Percentiles rank a stretch among this genome's conserved stretches.
Evolutionary conservation across 768 basidiomycete genomes (phyloP).

Genomic region (Lyophyllum atratum): DNA sequence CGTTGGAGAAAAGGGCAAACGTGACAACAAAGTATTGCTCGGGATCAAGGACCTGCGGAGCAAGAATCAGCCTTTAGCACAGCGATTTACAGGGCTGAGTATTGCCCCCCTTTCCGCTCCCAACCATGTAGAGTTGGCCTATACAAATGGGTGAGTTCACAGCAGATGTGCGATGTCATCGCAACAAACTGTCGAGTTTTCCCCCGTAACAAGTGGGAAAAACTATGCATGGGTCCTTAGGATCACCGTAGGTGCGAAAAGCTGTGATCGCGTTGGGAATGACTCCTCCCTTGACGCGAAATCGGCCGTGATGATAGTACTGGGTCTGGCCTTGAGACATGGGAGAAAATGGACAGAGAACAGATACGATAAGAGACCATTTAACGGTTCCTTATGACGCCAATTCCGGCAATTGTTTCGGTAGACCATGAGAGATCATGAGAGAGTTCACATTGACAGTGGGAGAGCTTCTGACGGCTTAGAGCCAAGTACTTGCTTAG

Average conservation of each 20-base stretch:
- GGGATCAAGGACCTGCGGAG: slow-evolving; percentile 47
- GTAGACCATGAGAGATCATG: not conserved
- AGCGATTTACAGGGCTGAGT: not conserved
- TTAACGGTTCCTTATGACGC: not conserved
- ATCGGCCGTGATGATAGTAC: slow-evolving; percentile 57
- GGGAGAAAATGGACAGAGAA: not conserved
- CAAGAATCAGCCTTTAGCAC: not conserved
- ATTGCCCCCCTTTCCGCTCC: slow-evolving; percentile 44
- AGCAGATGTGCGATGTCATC: slow-evolving; percentile 8
- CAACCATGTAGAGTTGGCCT: slow-evolving; percentile 51
- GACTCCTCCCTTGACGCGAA: slow-evolving; percentile 51
- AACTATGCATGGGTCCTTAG: slow-evolving; percentile 54
- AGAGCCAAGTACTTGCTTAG: no score
- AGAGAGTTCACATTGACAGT: not conserved
- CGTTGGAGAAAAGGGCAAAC: slow-evolving; percentile 58
- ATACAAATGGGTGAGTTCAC: slow-evolving; percentile 15
- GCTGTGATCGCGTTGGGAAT: slow-evolving; percentile 60
- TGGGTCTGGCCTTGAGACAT: slow-evolving; percentile 28
- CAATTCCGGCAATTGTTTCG: not conserved
- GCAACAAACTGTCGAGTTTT: slow-evolving; percentile 47
- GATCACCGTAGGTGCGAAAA: slow-evolving; percentile 55
- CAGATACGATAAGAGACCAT: not conserved
- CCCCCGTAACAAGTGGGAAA: slow-evolving; percentile 60
- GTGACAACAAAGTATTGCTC: slow-evolving; percentile 55
- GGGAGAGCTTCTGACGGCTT: no score